Percentiles rank a stretch among this genome's conserved stretches.
phyloP scores from a whole-genome alignment of 176 grass and related monocot species.

The Echinochloa phyllopogon region DNA sequence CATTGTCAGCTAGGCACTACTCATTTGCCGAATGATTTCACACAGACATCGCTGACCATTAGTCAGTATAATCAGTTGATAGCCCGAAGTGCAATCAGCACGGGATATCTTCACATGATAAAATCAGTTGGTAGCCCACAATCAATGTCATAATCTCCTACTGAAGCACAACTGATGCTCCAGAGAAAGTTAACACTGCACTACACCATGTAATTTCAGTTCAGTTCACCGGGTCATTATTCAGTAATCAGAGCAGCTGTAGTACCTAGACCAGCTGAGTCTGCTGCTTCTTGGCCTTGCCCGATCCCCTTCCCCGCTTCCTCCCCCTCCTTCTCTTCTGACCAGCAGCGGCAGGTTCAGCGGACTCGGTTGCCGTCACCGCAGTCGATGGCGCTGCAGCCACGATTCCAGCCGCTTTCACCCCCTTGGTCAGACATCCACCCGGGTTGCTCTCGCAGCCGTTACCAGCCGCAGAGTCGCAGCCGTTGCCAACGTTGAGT shows the following conservation, averaged over 20 bases:
- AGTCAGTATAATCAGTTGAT: not conserved
- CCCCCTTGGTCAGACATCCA: not conserved
- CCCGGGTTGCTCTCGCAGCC: not conserved
- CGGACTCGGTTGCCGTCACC: not conserved
- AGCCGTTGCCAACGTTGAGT: not conserved
- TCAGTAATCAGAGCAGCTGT: not conserved
- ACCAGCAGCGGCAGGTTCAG: not conserved
- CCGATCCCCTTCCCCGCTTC: not conserved
- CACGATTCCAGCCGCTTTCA: not conserved
- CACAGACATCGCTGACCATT: not conserved
- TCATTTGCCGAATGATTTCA: not conserved
- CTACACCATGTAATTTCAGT: not conserved
- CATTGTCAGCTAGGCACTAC: not conserved
- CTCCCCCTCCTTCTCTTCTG: not conserved
- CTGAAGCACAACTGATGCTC: not conserved
- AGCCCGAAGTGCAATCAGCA: not conserved
- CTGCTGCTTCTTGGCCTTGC: slow-evolving; percentile 7
- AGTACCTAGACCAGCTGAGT: slow-evolving; percentile 3
- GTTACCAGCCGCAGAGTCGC: not conserved
- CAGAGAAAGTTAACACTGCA: not conserved
- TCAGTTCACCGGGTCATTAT: not conserved
- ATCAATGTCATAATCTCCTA: not conserved
- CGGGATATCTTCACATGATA: not conserved
- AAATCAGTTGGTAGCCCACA: not conserved
- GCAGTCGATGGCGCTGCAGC: not conserved